phyloP scores from a whole-genome alignment of 148 eudicot genomes.

The Cornus florida region DNA sequence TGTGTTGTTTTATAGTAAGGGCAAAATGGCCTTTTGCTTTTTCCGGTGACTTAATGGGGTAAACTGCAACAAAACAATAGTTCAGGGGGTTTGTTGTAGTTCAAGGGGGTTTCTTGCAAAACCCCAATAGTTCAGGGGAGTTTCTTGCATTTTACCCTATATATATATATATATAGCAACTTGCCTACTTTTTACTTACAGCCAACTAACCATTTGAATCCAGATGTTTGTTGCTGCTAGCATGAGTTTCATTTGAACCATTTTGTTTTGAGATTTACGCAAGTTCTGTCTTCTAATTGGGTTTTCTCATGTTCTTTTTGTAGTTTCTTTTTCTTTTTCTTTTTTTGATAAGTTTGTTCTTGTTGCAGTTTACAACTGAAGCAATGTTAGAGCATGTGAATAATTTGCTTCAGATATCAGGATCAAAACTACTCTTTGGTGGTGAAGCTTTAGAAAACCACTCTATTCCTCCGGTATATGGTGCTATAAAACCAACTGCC shows the following conservation, averaged over 20 bases:
- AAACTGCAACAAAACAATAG: too few species aligned
- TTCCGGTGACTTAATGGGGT: too few species aligned
- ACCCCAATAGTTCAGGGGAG: too few species aligned
- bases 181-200: neutral
- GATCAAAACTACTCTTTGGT: slow-evolving; percentile 82
- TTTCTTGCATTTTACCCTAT: too few species aligned
- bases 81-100: too few species aligned
- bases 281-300: neutral
- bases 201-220: neutral
- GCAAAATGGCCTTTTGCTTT: too few species aligned
- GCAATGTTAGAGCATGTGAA: slow-evolving; percentile 77
- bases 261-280: neutral
- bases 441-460: slow-evolving; percentile 87
- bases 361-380: slow-evolving; percentile 76
- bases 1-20: too few species aligned
- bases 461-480: slow-evolving; percentile 74
- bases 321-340: slow-evolving; percentile 30
- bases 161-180: neutral
- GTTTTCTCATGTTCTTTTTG: slow-evolving; percentile 14
- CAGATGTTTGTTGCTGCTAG: neutral
- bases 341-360: neutral
- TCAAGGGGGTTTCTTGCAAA: too few species aligned
- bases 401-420: slow-evolving; percentile 75
- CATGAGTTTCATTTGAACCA: neutral
- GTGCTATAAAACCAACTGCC: slow-evolving; percentile 94